These are phyloP conservation scores for Telfairia occidentalis DNA, from an alignment of 331 rosid species.

Conservation along the genomic window DNA sequence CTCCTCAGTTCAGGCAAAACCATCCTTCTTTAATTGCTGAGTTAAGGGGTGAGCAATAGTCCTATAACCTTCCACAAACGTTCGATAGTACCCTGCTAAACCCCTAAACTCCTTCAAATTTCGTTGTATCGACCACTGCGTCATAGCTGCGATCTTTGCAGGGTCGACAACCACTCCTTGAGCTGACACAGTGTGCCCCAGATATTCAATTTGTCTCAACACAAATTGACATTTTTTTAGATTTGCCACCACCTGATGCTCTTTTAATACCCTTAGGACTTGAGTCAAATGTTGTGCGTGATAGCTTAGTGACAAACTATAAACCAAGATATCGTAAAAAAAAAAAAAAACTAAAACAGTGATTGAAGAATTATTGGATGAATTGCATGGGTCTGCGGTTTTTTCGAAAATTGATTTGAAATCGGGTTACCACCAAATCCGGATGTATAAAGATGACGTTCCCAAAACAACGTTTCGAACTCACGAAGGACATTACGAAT, in stretches of 20 bases:
- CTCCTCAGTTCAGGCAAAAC: not conserved
- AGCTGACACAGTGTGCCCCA: not conserved
- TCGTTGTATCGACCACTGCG: not conserved
- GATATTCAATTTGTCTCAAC: too few species aligned
- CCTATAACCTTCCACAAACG: not conserved
- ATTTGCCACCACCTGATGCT: too few species aligned
- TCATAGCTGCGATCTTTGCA: not conserved
- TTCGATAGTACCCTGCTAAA: not conserved
- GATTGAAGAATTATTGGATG: too few species aligned
- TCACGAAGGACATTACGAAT: too few species aligned
- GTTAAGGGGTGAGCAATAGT: not conserved
- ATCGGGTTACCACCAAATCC: too few species aligned
- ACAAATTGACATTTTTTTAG: not conserved
- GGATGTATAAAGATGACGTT: too few species aligned
- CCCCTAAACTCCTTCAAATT: not conserved
- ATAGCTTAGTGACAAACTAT: not conserved
- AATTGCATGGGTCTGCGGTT: too few species aligned
- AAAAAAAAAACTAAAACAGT: too few species aligned
- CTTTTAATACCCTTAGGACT: not conserved
- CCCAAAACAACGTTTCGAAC: too few species aligned
- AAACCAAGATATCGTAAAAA: not conserved
- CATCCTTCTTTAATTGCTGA: not conserved
- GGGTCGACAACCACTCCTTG: not conserved
- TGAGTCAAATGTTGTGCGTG: not conserved
- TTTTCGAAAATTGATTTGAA: too few species aligned